Percentiles rank a stretch among this genome's conserved stretches.
These are phyloP conservation scores for Voacanga thouarsii DNA, from an alignment of 257 asterid species.

Conservation along the genomic window DNA sequence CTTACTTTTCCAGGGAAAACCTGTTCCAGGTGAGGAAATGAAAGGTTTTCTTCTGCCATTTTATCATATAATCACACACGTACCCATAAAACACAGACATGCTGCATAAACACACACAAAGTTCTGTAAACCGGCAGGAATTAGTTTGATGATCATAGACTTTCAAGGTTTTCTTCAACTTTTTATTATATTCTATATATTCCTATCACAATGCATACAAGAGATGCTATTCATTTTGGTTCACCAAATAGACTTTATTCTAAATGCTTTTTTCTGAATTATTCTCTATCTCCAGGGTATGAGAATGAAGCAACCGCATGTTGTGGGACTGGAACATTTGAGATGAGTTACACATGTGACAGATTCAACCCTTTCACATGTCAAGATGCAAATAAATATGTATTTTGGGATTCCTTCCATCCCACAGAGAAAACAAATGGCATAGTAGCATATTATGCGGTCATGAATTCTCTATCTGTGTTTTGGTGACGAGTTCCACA, in stretches of 20 bases:
- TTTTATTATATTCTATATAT: background rate
- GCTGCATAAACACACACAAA: background rate
- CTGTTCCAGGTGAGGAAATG: background rate
- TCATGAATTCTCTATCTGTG: slow-evolving; percentile 32
- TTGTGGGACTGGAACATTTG: slow-evolving; percentile 83
- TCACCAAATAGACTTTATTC: background rate
- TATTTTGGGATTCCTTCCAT: slow-evolving; percentile 93
- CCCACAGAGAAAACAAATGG: slow-evolving; percentile 65
- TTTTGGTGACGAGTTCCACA: background rate
- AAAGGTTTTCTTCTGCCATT: background rate
- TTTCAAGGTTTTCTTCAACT: background rate
- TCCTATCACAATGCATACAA: background rate
- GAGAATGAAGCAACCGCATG: slow-evolving; percentile 54
- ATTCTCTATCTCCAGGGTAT: slow-evolving; percentile 45
- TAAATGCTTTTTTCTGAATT: background rate
- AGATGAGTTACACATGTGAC: slow-evolving; percentile 70
- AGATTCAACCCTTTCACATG: slow-evolving; percentile 57
- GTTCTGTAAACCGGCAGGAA: background rate
- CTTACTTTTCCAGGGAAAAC: background rate
- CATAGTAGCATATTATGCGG: slow-evolving; percentile 47
- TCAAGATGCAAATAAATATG: slow-evolving; percentile 58
- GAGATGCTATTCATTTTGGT: background rate
- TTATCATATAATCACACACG: background rate
- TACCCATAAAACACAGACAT: background rate
- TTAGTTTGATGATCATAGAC: background rate